phyloP scores from a whole-genome alignment of 192 early-diverging fungal genomes.

The Linnemannia hyalina region DNA sequence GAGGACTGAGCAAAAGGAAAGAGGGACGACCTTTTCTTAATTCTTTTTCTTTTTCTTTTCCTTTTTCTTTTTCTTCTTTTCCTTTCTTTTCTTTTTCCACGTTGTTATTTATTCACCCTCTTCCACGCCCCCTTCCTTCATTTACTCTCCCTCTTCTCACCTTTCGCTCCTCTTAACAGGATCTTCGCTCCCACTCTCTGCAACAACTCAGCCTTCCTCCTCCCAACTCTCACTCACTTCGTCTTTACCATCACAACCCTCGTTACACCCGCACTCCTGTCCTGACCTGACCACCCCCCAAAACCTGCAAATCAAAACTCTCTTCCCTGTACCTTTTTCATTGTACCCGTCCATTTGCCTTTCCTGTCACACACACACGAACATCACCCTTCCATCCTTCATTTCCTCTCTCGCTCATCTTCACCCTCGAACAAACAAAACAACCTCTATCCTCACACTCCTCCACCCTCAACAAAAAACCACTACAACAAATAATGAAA shows the following conservation, averaged over 20 bases:
- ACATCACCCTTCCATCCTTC: neutral
- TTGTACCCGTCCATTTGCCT: neutral
- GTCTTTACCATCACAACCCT: neutral
- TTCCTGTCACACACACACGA: neutral
- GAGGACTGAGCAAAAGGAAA: neutral
- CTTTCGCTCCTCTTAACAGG: neutral
- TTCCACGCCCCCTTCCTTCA: neutral
- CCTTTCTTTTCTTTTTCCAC: neutral
- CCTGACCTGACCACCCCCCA: neutral
- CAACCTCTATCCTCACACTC: neutral
- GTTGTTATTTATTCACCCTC: neutral
- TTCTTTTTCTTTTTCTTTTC: neutral
- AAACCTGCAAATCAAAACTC: conserved; percentile 2
- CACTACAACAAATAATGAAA: neutral
- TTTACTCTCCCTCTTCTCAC: neutral
- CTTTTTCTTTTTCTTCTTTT: neutral
- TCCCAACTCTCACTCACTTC: neutral
- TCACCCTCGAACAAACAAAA: neutral
- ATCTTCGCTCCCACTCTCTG: neutral
- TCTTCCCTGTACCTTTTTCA: neutral
- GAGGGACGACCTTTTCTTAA: too few species aligned
- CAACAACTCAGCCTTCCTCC: neutral
- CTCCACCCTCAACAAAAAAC: neutral
- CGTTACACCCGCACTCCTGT: neutral
- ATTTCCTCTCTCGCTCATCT: too few species aligned